phyloP scores from a whole-genome alignment of 2,329 filamentous ascomycete genomes.

The Niveomyces coronatus region DNA sequence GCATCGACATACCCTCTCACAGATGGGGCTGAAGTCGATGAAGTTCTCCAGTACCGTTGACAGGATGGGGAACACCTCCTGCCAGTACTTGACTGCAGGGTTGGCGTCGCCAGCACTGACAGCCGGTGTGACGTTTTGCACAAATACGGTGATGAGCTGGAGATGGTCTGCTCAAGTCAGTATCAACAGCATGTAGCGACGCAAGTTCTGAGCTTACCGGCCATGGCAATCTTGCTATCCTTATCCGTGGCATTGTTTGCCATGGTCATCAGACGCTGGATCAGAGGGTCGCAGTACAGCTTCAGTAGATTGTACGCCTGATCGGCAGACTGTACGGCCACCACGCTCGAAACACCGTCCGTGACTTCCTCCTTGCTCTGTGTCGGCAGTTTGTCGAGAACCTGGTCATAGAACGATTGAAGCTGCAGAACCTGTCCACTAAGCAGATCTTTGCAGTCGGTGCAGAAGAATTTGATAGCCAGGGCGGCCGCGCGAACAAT shows the following conservation, averaged over 20 bases:
- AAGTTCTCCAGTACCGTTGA: conserved; percentile 84
- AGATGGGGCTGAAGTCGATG: conserved; percentile 73
- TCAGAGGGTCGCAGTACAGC: conserved; percentile 84
- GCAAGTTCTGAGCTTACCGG: conserved; percentile 44
- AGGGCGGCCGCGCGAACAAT: conserved; percentile 86
- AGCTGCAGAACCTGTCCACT: conserved; percentile 75
- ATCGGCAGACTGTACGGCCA: conserved; percentile 71
- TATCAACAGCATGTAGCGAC: not conserved
- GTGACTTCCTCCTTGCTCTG: conserved; percentile 92
- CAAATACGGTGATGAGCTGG: conserved; percentile 83
- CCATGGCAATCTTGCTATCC: conserved; percentile 73
- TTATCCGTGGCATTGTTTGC: conserved; percentile 79
- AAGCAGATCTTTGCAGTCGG: conserved; percentile 81
- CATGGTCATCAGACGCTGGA: conserved; percentile 74
- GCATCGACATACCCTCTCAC: conserved; percentile 87
- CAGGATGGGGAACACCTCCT: conserved; percentile 83
- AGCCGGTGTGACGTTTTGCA: conserved; percentile 67
- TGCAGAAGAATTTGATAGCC: conserved; percentile 94
- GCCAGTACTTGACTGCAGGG: conserved; percentile 91
- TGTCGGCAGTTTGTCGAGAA: conserved; percentile 75
- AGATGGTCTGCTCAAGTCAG: conserved; percentile 55
- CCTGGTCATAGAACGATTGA: conserved; percentile 84
- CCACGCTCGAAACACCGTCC: conserved; percentile 85
- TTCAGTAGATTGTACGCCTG: conserved; percentile 81
- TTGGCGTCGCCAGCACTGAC: conserved; percentile 64